These are phyloP conservation scores for Cryptosporidium ryanae DNA, from an alignment of 169 alveolate species.

Conservation along the genomic window DNA sequence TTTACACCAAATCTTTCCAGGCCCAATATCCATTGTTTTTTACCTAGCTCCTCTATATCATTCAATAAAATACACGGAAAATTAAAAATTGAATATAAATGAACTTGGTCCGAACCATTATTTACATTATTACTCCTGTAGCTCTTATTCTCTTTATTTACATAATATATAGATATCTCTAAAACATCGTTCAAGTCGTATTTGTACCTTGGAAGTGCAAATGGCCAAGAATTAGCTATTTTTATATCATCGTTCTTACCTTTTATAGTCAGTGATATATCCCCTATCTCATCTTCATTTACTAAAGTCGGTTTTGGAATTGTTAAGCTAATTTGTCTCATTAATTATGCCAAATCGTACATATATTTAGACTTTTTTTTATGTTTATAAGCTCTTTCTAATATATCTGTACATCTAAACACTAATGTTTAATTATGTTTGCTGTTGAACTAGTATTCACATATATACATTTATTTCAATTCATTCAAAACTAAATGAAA, in stretches of 20 bases:
- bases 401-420: too few relatives aligned
- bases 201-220: conserved; percentile 61
- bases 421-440: neutral
- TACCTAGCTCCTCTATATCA: conserved; percentile 37
- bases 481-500: too few relatives aligned
- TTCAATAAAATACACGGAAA: conserved; percentile 50
- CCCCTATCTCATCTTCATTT: conserved; percentile 7
- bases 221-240: conserved; percentile 39
- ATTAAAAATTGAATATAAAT: conserved; percentile 28
- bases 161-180: conserved; percentile 38
- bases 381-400: too few relatives aligned
- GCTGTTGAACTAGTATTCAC: neutral
- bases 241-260: conserved; percentile 20
- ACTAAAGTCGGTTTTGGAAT: conserved; percentile 64
- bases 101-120: conserved; percentile 11
- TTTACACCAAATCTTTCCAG: neutral
- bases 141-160: neutral
- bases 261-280: conserved; percentile 46
- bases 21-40: conserved; percentile 69
- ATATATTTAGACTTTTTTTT: neutral
- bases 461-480: too few relatives aligned
- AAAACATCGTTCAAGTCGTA: conserved; percentile 31
- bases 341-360: neutral
- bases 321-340: conserved; percentile 62
- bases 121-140: neutral